Evolutionary conservation across 352 stramenopile species (phyloP), one percentile per base, ranked within the genome.

Genomic region (Halophytophthora polymorphica): DNA sequence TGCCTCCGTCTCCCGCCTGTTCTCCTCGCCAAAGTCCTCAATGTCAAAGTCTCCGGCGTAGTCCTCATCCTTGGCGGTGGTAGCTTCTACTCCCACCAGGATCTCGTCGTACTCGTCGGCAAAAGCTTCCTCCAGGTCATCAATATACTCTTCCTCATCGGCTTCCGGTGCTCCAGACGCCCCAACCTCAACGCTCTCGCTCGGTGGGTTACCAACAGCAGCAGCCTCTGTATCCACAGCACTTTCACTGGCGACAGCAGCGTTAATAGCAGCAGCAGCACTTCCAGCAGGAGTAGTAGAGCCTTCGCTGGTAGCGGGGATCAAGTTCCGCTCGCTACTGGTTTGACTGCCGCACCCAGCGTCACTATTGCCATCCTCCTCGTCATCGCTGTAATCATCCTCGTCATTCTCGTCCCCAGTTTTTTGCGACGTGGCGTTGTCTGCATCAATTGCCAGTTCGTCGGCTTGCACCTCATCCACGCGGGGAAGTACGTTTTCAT

Each of bases 1-100:
- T 5, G 42, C 45, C 8, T 73, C 61, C 0, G 69, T 84, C 39
- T 81, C 69, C 0, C 56, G 50, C 15, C 58, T 48, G 23, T 45
- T 68, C 22, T 62, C 58, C 6, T 69, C 55, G 19, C 55, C 47
- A 35, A 63, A 56, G 23, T 66, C 61, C 12, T 58, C 52, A 13
- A 50, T 47, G 22, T 60, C 48, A 17, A 58, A 56, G 15, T 56
- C 37, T 6, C 28, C 35, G 18, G 19, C 17, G 17, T 66, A 37
- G 10, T 48, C 51, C 11, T 18, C 29, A 23, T 34, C 45, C 23
- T 69, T 63, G 17, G 63, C 25, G 23, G 25, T 21, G 6, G 28
- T 37, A 3, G 14, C 36, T 25, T 43, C 29, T 46, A 10, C 31
- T 49, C 62, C 44, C 10, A 43, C 37, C 11, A 56, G 7, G 41